Base-by-base conservation (phyloP, 148 eudicot species). In the Nepenthes gracilis region DNA sequence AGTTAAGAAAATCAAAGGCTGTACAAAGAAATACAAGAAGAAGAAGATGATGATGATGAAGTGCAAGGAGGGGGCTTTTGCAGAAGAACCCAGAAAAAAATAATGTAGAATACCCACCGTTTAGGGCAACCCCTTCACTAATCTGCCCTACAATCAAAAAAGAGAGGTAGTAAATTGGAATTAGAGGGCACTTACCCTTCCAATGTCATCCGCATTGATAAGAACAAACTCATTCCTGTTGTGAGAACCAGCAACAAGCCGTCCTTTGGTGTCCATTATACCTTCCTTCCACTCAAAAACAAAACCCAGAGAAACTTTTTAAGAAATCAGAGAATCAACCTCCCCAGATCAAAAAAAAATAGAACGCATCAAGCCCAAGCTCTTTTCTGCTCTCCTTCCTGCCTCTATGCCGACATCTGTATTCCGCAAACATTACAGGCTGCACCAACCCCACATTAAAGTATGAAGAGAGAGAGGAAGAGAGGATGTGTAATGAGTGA, bases 181-280 rank as follows among this genome's bases (percentile, higher is more conserved):
- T 10, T 49, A 6, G 11, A 12, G 13, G 53, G 53, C 53, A 62
- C 81, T 73, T 62, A 83, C 88, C 64, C 79, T 68, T 64, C 85
- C 85, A 78, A 81, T 73, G n/a, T 84, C 90, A 70, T 84, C 90
- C 57, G 90, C 90, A 81, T 84, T 78, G 80, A 84, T 84, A 35
- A 84, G 72, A 53, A 81, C 83, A 68, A 84, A 81, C 74, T 84
- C 90, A 66, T 84, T 84, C 67, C 90, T 72, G 52, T 84, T 84
- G 59, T 84, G 90, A 61, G 90, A 84, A 70, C 90, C 90, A 35
- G 90, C 90, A 65, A 84, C 68, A 55, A 81, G 81, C 56, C 90
- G 72, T 12, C 86, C 90, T 51, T 75, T 76, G 57, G 84, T 81
- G 57, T 84, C 89, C 86, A 84, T 84, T 2, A 49, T 6, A 49